These are phyloP conservation scores for Penicillium arizonense DNA, from an alignment of 495 filamentous ascomycete genomes.

Conservation along the genomic window DNA sequence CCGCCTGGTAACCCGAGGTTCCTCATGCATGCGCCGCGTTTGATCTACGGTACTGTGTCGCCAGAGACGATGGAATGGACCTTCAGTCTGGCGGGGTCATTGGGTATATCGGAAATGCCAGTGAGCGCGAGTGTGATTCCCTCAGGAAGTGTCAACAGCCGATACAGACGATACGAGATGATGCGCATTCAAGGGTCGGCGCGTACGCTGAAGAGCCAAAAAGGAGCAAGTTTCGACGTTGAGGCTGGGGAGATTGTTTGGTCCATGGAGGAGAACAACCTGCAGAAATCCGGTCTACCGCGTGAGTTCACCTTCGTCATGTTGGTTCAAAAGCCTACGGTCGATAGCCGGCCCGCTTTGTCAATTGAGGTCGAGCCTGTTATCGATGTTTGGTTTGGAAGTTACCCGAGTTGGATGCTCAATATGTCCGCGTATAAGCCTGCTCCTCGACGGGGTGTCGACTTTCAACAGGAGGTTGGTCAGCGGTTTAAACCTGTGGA, in stretches of 20 bases:
- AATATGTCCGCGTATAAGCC: slow-evolving; percentile 28
- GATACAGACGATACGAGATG: slow-evolving; percentile 50
- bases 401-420: slow-evolving; percentile 34
- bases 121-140: slow-evolving; percentile 45
- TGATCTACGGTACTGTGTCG: slow-evolving; percentile 52
- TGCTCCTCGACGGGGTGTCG: slow-evolving; percentile 22
- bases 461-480: slow-evolving; percentile 36
- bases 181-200: slow-evolving; percentile 54
- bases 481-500: slow-evolving; percentile 38
- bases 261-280: slow-evolving; percentile 51
- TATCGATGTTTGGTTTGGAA: slow-evolving; percentile 32
- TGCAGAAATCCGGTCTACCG: slow-evolving; percentile 52
- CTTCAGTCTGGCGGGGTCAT: slow-evolving; percentile 47
- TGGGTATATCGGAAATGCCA: slow-evolving; percentile 46
- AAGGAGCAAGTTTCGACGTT: slow-evolving; percentile 34
- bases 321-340: slow-evolving; percentile 42
- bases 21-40: slow-evolving; percentile 51
- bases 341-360: slow-evolving; percentile 28
- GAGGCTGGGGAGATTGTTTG: slow-evolving; percentile 49
- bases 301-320: slow-evolving; percentile 56
- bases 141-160: slow-evolving; percentile 34
- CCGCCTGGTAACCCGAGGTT: slow-evolving; percentile 37
- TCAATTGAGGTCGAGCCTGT: slow-evolving; percentile 40
- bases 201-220: slow-evolving; percentile 36
- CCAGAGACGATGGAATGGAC: slow-evolving; percentile 53